Conservation (phyloP, 2,329 filamentous ascomycete species). For the Neofusicoccum ribis region DNA sequence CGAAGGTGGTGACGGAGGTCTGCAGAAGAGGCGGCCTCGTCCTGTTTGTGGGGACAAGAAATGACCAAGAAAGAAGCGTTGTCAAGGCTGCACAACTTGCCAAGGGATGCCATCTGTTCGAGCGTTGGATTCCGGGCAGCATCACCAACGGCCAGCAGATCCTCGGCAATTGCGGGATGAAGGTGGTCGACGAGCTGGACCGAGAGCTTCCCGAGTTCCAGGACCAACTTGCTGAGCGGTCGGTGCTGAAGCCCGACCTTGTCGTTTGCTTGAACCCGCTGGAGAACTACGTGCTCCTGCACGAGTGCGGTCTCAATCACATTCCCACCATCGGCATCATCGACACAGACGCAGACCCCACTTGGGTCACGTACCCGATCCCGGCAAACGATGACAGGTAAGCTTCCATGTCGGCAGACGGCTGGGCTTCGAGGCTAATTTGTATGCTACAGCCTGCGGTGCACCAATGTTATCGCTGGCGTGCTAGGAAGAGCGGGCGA, state of each 20-base stretch:
- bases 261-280: slow-evolving; percentile 90
- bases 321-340: slow-evolving; percentile 94
- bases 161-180: slow-evolving; percentile 66
- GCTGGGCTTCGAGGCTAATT: background rate
- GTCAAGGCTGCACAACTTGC: slow-evolving; percentile 78
- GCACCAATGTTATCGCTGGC: slow-evolving; percentile 77
- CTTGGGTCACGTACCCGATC: slow-evolving; percentile 94
- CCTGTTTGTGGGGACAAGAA: slow-evolving; percentile 85
- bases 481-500: slow-evolving; percentile 83
- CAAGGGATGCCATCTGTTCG: slow-evolving; percentile 82
- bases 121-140: slow-evolving; percentile 86
- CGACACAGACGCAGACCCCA: slow-evolving; percentile 89
- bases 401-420: background rate
- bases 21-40: slow-evolving; percentile 79
- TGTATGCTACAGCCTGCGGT: slow-evolving; percentile 66
- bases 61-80: slow-evolving; percentile 77
- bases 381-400: slow-evolving; percentile 95
- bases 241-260: slow-evolving; percentile 78
- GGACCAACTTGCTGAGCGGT: slow-evolving; percentile 60
- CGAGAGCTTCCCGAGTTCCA: slow-evolving; percentile 64
- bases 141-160: slow-evolving; percentile 95
- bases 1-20: slow-evolving; percentile 88
- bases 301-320: slow-evolving; percentile 84
- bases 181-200: slow-evolving; percentile 78
- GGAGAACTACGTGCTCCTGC: slow-evolving; percentile 87